Evolutionary conservation across 2,329 filamentous ascomycete genomes (phyloP).

Genomic region (Monosporascus sp.): DNA sequence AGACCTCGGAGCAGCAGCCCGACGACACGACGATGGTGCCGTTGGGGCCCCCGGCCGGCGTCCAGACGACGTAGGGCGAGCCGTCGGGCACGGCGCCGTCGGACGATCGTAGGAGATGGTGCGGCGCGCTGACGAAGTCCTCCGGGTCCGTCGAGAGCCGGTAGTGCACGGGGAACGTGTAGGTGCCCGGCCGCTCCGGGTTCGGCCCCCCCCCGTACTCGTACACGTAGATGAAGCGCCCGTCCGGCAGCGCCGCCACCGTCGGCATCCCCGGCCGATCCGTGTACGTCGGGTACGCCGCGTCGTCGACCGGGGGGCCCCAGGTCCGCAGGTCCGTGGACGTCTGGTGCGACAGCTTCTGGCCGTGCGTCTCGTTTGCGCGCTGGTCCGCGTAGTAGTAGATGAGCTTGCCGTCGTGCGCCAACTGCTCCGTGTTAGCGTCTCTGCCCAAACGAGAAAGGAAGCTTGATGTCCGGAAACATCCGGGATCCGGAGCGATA

Average conservation of each 20-base stretch:
- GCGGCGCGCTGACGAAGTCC: conserved; percentile 15
- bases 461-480: no score
- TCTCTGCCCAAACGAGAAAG: no score
- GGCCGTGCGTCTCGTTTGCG: conserved; percentile 53
- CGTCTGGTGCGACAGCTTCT: conserved; percentile 63
- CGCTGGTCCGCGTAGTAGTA: conserved; percentile 69
- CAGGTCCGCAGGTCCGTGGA: conserved; percentile 55
- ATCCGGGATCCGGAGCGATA: no score
- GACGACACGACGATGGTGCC: conserved; percentile 28
- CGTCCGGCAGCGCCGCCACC: conserved; percentile 51
- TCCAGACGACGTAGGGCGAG: conserved; percentile 30
- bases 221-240: conserved; percentile 52
- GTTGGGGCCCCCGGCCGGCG: conserved; percentile 22
- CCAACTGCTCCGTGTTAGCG: conserved; percentile 21
- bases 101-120: conserved; percentile 15
- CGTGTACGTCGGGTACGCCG: conserved; percentile 41
- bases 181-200: conserved; percentile 8
- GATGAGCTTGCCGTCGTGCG: conserved; percentile 53
- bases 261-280: conserved; percentile 33
- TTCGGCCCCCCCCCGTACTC: conserved; percentile 27
- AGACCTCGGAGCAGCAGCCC: conserved; percentile 24
- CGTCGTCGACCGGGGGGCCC: conserved; percentile 55
- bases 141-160: conserved; percentile 24
- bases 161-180: conserved; percentile 27
- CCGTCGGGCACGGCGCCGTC: conserved; percentile 22